Conservation (phyloP, 2,329 filamentous ascomycete species). For the Dactylella cylindrospora region DNA sequence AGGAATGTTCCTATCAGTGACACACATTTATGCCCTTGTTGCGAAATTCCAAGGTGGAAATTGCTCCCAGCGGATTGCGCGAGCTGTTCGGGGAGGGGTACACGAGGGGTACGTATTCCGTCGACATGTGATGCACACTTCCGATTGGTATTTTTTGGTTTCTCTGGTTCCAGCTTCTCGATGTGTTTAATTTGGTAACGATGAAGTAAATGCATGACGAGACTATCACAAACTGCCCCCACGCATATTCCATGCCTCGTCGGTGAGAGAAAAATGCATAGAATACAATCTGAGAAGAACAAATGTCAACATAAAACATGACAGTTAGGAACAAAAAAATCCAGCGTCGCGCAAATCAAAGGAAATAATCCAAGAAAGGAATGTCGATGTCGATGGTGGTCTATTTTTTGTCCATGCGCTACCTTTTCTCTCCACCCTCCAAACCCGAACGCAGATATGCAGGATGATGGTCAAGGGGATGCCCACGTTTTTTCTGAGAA, state of each 20-base stretch:
- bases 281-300: conserved; percentile 8
- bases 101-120: conserved; percentile 1
- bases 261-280: conserved; percentile 5
- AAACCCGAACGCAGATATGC: conserved; percentile 36
- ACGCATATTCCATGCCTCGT: neutral
- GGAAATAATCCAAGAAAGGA: conserved; percentile 39
- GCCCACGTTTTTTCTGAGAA: conserved; percentile 37
- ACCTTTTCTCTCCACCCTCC: conserved; percentile 29
- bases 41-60: too few species aligned
- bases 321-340: conserved; percentile 20
- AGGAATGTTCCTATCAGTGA: too few species aligned
- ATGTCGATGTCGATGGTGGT: conserved; percentile 22
- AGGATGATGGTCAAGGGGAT: conserved; percentile 28
- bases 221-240: neutral
- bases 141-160: conserved; percentile 1
- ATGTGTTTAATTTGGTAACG: conserved; percentile 1
- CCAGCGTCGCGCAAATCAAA: conserved; percentile 36
- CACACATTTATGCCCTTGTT: too few species aligned
- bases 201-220: conserved; percentile 1
- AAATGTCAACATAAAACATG: conserved; percentile 5
- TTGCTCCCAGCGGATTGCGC: too few species aligned
- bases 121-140: conserved; percentile 15
- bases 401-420: too few species aligned
- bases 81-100: conserved; percentile 11
- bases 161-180: neutral